Evolutionary conservation across 306 rosid species (phyloP), one percentile per base, ranked within the genome.

Genomic region (Spatholobus suberectus): DNA sequence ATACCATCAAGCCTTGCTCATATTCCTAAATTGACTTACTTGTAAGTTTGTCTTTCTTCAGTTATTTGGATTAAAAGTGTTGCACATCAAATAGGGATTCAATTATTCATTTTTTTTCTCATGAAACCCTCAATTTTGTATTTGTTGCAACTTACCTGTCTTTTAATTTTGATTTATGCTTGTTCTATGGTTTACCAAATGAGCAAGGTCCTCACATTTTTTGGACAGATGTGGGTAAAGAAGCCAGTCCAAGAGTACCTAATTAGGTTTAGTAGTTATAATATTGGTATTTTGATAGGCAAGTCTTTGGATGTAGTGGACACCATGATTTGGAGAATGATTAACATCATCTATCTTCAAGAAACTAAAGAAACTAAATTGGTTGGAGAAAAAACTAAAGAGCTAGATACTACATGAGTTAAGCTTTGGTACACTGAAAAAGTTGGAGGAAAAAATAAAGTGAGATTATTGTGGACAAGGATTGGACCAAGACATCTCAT

Each of bases 1-100:
- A 85, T 96, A 84, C 99, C 99, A 85, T 83, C 97, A 57, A 92
- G 86, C 85, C 18, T 96, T 78, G 96, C 97, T 38, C 97, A 87
- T 65, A 91, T 96, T 77, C 98, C 95, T 34, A 92, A 88, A 80
- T 87, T 96, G 78, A 96, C 94, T 20, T 91, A 96, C 87, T 81
- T 96, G 99, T 96, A 86, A 92, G 98, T 96, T 76, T 75, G 26
- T 89, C 82, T 68, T 85, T 29, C 59, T 0, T 20, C n/a, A 32
- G 52, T 83, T 44, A n/a, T n/a, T n/a, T n/a, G 7, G 5, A n/a
- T 46, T 77, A 66, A n/a, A 26, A 57, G 20, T 72, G 61, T 15
- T 49, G 27, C 67, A 10, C 55, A 18, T 67, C 75, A 38, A 86
- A 63, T 47, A 32, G 29, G 47, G 21, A 57, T 15, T 55, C 14